Evolutionary conservation across 768 basidiomycete genomes (phyloP).

Genomic region (Pleurotus tuoliensis): DNA sequence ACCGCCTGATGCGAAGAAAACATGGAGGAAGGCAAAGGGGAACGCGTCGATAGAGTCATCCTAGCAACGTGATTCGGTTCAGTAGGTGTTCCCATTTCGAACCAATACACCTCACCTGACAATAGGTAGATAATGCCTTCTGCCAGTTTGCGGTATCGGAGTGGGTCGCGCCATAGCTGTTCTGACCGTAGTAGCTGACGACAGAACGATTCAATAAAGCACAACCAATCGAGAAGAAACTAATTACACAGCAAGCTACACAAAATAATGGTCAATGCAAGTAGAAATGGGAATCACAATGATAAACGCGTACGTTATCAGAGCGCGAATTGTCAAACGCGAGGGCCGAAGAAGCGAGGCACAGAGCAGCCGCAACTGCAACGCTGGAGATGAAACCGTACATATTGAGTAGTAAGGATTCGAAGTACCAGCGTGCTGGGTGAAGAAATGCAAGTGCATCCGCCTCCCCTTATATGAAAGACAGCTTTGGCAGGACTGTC

Average conservation of each 20-base stretch:
- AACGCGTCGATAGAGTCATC: conserved; percentile 56
- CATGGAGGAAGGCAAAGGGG: conserved; percentile 58
- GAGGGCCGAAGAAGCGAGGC: background rate
- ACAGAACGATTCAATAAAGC: background rate
- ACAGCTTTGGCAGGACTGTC: background rate
- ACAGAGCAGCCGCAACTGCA: background rate
- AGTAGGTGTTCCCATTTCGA: conserved; percentile 18
- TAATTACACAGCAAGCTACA: conserved; percentile 2
- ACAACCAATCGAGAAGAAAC: background rate
- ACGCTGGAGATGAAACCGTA: background rate
- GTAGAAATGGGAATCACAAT: background rate
- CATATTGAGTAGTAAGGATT: background rate
- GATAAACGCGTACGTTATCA: conserved; percentile 11
- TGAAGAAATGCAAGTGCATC: background rate
- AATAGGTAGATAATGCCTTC: conserved; percentile 46
- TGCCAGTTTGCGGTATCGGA: conserved; percentile 43
- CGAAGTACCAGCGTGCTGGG: background rate
- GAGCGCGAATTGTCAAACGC: conserved; percentile 4
- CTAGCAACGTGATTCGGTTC: conserved; percentile 24
- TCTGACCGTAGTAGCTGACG: conserved; percentile 51
- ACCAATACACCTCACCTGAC: conserved; percentile 32
- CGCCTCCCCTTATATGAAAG: background rate
- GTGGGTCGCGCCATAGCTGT: conserved; percentile 54
- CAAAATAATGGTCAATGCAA: background rate
- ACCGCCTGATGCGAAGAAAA: conserved; percentile 56